Base-by-base conservation (phyloP, 2,329 filamentous ascomycete genomes). In the Botrytis elliptica region DNA sequence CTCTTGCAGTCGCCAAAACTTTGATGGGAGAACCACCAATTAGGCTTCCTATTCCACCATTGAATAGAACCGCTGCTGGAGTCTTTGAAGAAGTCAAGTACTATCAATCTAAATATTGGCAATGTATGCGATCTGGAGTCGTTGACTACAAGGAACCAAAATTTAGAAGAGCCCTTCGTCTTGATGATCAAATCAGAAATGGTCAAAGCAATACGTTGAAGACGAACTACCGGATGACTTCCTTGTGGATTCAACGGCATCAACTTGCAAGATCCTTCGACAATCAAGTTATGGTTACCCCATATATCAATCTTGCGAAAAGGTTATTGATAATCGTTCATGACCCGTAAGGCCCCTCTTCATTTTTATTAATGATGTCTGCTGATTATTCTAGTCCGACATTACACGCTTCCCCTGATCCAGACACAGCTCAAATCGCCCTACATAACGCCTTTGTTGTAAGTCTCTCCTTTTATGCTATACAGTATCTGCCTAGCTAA, bases 11-110 rank as follows among this genome's bases (percentile, higher is more conserved):
- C 1, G 96, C 94, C 1, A 90, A 91, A 74, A 98, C 95, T 0
- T 86, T 99, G 63, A 98, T 99, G 94, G 94, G 96, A 36, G 95
- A 99, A 79, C 93, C 95, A 18, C 96, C 96, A 4, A 87, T 88
- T 60, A 84, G 86, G 78, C 87, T 91, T 82, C 81, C 83, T 22
- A 82, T 91, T 85, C 78, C 88, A 12, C 86, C 85, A 73, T 85
- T 91, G 75, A 88, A 87, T 81, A 86, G 85, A 77, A 87, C 89
- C 33, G 89, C 89, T 0, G 85, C 85, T 0, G 84, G 85, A 63
- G 85, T 88, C 0, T 81, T 92, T 40, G 86, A 88, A 57, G 87
- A 86, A 77, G 89, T 91, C 0, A 88, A 89, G 78, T 85, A 87
- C 1, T 83, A 86, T 70, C 90, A 91, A 76, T 88, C 89, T 2